Base-by-base conservation (phyloP, 768 basidiomycete species). In the Ramaria sp. region DNA sequence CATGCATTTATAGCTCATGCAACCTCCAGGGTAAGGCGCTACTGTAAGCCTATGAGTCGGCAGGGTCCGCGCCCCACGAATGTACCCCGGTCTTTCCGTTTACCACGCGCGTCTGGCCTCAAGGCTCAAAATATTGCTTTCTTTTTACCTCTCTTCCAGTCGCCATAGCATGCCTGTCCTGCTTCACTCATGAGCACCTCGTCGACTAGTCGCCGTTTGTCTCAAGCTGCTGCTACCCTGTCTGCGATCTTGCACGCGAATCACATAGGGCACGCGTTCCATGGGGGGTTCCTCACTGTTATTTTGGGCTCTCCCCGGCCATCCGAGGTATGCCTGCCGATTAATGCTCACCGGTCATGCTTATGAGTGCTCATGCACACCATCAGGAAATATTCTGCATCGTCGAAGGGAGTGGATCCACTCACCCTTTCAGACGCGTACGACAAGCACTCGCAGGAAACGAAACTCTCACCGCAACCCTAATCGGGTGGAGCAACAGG, bases 401-500 rank as follows among this genome's bases (percentile, higher is more conserved):
- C 66, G 88, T 90, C 59, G 84, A 91, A 69, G 82, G 82, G 47
- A 81, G 83, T n/a, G 69, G 79, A 37, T 68, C 71, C 43, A 69
- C 76, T 0, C 83, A 91, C 67, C 84, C 88, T 0, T 92, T 91
- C 67, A 81, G 87, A 58, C 81, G 84, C 58, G 86, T 88, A 47
- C 82, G 89, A 57, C 86, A 90, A 61, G 88, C 89, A 12, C 66
- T 88, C 53, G 70, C 80, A 31, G 79, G 78, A 30, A 82, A 73
- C 64, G 76, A 81, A 34, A 78, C 84, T 63, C 80, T 89, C 62
- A 78, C 82, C 9, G 75, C 78, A 20, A 83, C 79, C 12, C 78
- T 83, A 62, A 88, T 89, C 0, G 83, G 89, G n/a, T 91, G 89
- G 89, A 88, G 83, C 56, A 88, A 89, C 64, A 79, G 90, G 88